phyloP scores from a whole-genome alignment of 495 filamentous ascomycete genomes.

The Aspergillus taichungensis region DNA sequence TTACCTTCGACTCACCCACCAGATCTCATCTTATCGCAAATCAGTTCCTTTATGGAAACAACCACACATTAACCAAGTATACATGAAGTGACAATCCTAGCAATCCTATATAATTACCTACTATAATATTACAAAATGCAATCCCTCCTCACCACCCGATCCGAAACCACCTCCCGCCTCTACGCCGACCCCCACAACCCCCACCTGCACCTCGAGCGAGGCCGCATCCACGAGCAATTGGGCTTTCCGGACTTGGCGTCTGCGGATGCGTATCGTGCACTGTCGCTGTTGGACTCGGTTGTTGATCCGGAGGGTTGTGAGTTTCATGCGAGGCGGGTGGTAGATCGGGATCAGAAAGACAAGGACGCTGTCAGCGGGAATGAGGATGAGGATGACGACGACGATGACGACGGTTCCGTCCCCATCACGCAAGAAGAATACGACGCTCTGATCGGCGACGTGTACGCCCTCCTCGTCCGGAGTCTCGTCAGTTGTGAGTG shows the following conservation, averaged over 20 bases:
- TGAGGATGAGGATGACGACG: conserved; percentile 22
- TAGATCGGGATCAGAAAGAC: conserved; percentile 9
- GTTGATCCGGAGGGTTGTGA: conserved; percentile 46
- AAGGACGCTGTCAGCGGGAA: background rate
- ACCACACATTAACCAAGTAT: too few relatives aligned
- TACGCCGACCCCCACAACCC: conserved; percentile 63
- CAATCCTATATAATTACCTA: background rate
- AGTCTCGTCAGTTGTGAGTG: conserved; percentile 60
- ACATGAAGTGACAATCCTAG: too few relatives aligned
- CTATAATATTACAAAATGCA: conserved; percentile 1
- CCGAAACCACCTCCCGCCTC: conserved; percentile 20
- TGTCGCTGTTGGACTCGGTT: conserved; percentile 77
- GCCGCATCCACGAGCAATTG: conserved; percentile 59
- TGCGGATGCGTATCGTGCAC: conserved; percentile 82
- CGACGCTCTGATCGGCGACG: conserved; percentile 27
- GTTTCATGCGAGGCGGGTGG: conserved; percentile 29
- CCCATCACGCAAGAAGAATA: conserved; percentile 35
- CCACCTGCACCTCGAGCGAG: conserved; percentile 65
- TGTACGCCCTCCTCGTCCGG: conserved; percentile 39
- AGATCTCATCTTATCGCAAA: background rate
- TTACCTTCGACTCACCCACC: background rate
- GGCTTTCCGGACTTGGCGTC: conserved; percentile 85
- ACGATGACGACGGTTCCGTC: conserved; percentile 28
- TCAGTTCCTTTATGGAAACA: too few relatives aligned
- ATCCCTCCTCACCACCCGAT: conserved; percentile 17